phyloP scores from a whole-genome alignment of 805 yeast species.

The Ogataea paradorogensis region DNA sequence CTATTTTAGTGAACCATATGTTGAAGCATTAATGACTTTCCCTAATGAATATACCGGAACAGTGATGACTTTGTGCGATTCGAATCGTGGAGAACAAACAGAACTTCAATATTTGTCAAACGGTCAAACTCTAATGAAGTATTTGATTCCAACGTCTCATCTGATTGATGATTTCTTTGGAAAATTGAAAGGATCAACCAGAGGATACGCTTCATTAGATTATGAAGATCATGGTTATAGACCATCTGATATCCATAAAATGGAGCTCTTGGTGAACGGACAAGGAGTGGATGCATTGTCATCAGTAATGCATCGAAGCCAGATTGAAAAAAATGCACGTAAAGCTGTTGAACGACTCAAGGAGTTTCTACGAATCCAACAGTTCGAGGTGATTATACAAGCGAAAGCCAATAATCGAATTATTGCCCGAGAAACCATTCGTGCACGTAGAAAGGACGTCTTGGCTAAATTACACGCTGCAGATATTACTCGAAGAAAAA shows the following conservation, averaged over 20 bases:
- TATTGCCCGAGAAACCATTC: slow-evolving; percentile 88
- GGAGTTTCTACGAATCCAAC: slow-evolving; percentile 73
- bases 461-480: slow-evolving; percentile 90
- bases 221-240: slow-evolving; percentile 91
- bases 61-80: slow-evolving; percentile 83
- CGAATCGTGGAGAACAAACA: slow-evolving; percentile 76
- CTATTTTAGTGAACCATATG: slow-evolving; percentile 79
- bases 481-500: slow-evolving; percentile 86
- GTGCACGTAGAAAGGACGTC: slow-evolving; percentile 94
- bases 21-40: slow-evolving; percentile 83
- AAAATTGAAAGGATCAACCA: slow-evolving; percentile 80
- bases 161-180: slow-evolving; percentile 96
- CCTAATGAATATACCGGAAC: slow-evolving; percentile 87
- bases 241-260: slow-evolving; percentile 75
- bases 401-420: slow-evolving; percentile 79
- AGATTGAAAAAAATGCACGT: slow-evolving; percentile 67
- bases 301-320: slow-evolving; percentile 81
- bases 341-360: slow-evolving; percentile 84
- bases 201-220: slow-evolving; percentile 92
- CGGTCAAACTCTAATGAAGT: slow-evolving; percentile 78
- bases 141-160: slow-evolving; percentile 81
- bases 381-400: slow-evolving; percentile 90
- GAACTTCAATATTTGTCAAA: slow-evolving; percentile 74
- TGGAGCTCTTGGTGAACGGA: slow-evolving; percentile 89
- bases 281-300: slow-evolving; percentile 88